Conservation (phyloP, 1,139 yeast species). For the Yueomyces sp. region DNA sequence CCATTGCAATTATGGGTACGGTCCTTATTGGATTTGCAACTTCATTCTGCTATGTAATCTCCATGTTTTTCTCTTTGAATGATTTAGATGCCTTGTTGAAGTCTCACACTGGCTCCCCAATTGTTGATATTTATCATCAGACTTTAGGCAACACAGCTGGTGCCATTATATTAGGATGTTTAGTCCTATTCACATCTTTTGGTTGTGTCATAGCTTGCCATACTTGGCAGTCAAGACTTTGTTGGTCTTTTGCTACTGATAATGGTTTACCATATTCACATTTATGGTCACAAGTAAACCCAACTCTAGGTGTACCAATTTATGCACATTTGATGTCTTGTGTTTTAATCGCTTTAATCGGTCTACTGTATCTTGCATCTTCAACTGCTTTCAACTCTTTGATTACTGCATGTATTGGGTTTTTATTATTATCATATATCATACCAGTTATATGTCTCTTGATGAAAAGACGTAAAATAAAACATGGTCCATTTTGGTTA, state of each 20-base stretch:
- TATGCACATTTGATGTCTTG: conserved; percentile 44
- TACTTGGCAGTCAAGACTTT: conserved; percentile 64
- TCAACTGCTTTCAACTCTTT: conserved; percentile 44
- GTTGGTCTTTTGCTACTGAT: conserved; percentile 73
- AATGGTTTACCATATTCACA: conserved; percentile 39
- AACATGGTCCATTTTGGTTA: conserved; percentile 60
- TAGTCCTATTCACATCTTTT: conserved; percentile 48
- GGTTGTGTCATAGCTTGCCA: conserved; percentile 64
- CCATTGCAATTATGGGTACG: conserved; percentile 51
- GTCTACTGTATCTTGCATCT: conserved; percentile 41
- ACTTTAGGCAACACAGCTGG: conserved; percentile 43
- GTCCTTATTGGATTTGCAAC: conserved; percentile 56
- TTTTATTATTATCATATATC: conserved; percentile 36
- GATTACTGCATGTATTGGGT: conserved; percentile 44
- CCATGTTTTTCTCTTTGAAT: conserved; percentile 50
- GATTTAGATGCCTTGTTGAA: conserved; percentile 35
- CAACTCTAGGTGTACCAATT: conserved; percentile 36
- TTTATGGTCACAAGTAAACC: conserved; percentile 35
- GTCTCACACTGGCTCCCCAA: conserved; percentile 48
- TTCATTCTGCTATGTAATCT: conserved; percentile 43
- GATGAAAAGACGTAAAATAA: conserved; percentile 44
- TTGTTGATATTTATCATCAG: conserved; percentile 48
- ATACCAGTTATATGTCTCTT: conserved; percentile 43
- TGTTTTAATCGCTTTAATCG: conserved; percentile 34
- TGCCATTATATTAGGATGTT: conserved; percentile 44